Conservation (phyloP, 345 rosid genomes). For the Moricandia moricandioides region DNA sequence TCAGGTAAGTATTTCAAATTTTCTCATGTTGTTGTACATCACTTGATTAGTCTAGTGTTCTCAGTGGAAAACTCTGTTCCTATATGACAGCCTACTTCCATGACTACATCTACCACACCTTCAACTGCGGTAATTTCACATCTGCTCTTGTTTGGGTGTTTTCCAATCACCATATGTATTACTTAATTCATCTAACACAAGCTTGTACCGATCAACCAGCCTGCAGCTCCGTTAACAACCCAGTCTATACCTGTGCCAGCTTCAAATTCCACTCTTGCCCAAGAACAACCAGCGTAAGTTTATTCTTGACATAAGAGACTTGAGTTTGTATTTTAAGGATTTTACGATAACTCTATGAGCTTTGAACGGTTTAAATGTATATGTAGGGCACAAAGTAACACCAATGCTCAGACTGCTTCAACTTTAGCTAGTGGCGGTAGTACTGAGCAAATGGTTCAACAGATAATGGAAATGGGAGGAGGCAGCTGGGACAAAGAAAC, state of each 20-base stretch:
- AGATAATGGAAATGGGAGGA: slow-evolving; percentile 94
- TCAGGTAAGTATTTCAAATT: slow-evolving; percentile 43
- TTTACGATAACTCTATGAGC: background rate
- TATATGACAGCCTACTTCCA: slow-evolving; percentile 52
- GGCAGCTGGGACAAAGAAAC: slow-evolving; percentile 97
- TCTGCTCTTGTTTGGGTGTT: background rate
- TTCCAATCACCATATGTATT: background rate
- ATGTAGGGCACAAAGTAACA: slow-evolving; percentile 58
- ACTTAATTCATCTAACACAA: background rate
- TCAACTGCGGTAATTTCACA: slow-evolving; percentile 29
- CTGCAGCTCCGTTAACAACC: slow-evolving; percentile 10
- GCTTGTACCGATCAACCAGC: slow-evolving; percentile 7
- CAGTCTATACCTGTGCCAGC: slow-evolving; percentile 42
- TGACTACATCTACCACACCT: slow-evolving; percentile 37
- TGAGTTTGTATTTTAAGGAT: background rate
- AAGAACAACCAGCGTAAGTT: slow-evolving; percentile 51
- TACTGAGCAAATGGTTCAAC: slow-evolving; percentile 78
- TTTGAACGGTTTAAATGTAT: slow-evolving; percentile 15
- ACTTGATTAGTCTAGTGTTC: slow-evolving; percentile 10
- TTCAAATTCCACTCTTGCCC: slow-evolving; percentile 38
- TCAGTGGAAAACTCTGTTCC: slow-evolving; percentile 9
- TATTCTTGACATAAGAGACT: slow-evolving; percentile 1
- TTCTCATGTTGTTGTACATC: background rate
- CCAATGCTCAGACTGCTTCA: slow-evolving; percentile 85
- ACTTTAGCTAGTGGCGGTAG: slow-evolving; percentile 71